A percentile compares a stretch with the other conserved stretches of the same genome.
Evolutionary conservation across 768 basidiomycete genomes (phyloP).

Genomic region (Russula lepida): DNA sequence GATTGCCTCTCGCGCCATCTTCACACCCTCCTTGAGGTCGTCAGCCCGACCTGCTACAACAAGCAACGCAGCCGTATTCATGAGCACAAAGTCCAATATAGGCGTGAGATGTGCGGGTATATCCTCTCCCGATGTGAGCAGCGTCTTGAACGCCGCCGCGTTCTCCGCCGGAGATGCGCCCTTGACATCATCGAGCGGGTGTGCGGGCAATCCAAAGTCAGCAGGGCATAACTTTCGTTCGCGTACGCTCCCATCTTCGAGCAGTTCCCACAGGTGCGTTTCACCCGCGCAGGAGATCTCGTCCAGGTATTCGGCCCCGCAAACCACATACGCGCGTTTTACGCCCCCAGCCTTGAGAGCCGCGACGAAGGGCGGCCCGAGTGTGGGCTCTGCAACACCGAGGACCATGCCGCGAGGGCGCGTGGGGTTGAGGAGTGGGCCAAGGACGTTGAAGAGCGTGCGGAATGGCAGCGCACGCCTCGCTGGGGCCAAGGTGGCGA

Average conservation of each 20-base stretch:
- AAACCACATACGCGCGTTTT: slow-evolving; percentile 82
- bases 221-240: slow-evolving; percentile 55
- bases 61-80: slow-evolving; percentile 86
- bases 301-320: slow-evolving; percentile 84
- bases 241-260: slow-evolving; percentile 50
- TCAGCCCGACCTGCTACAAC: slow-evolving; percentile 72
- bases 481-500: slow-evolving; percentile 74
- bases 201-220: slow-evolving; percentile 67
- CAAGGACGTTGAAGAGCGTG: slow-evolving; percentile 93
- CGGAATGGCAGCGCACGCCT: slow-evolving; percentile 86
- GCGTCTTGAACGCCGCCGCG: slow-evolving; percentile 55
- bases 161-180: slow-evolving; percentile 77
- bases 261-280: slow-evolving; percentile 77
- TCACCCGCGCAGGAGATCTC: slow-evolving; percentile 94
- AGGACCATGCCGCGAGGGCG: slow-evolving; percentile 82
- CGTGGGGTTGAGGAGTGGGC: slow-evolving; percentile 90
- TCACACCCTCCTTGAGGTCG: slow-evolving; percentile 63
- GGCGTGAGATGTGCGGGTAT: slow-evolving; percentile 52
- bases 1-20: slow-evolving; percentile 54
- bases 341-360: slow-evolving; percentile 69
- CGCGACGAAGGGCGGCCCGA: slow-evolving; percentile 75
- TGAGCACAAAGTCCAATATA: slow-evolving; percentile 76
- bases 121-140: slow-evolving; percentile 51
- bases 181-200: slow-evolving; percentile 60
- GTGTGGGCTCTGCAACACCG: slow-evolving; percentile 74